Base-by-base conservation (phyloP, 345 rosid species). In the Acer negundo region DNA sequence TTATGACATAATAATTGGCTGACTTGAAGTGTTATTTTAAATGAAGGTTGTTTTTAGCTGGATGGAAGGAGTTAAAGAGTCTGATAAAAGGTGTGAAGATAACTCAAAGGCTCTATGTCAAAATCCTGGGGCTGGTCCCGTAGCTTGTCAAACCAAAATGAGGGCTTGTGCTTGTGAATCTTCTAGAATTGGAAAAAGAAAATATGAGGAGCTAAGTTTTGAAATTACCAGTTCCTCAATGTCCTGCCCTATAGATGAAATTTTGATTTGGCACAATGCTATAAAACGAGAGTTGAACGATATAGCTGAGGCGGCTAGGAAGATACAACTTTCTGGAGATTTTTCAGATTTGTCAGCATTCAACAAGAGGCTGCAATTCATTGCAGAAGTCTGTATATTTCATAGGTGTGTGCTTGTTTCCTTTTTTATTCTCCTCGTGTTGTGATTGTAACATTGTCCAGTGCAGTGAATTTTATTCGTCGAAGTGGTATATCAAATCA, bases 311-410 rank as follows among this genome's bases (percentile, higher is more conserved):
- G 86, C 88, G 19, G 90, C 92, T 46, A 82, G 83, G 81, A 84
- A 78, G 77, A 87, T 89, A 49, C 89, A 85, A 75, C 76, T 80
- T 63, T 78, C 86, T 70, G 86, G 86, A 70, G 89, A 89, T 72
- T 85, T 82, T 80, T 86, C 85, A 62, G 88, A 86, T 78, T 80
- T 89, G 73, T 79, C 90, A 17, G 72, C 82, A 31, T 85, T 89
- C 80, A 89, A 89, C 78, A 78, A 82, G 77, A 85, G 92, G 86
- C 84, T 86, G 74, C 89, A 83, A 61, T 89, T 89, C 81, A 86
- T 89, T 81, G 92, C 92, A 31, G 90, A 89, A 82, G 85, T 89
- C 77, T 89, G 92, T 82, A 89, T 89, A 68, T 89, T 83, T 69
- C 92, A 89, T 80, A 89, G 92, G 92, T 89, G 55, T 49, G 69